Base-by-base conservation (phyloP, 1,284 basidiomycete species). In the Cystobasidium pallidum region DNA sequence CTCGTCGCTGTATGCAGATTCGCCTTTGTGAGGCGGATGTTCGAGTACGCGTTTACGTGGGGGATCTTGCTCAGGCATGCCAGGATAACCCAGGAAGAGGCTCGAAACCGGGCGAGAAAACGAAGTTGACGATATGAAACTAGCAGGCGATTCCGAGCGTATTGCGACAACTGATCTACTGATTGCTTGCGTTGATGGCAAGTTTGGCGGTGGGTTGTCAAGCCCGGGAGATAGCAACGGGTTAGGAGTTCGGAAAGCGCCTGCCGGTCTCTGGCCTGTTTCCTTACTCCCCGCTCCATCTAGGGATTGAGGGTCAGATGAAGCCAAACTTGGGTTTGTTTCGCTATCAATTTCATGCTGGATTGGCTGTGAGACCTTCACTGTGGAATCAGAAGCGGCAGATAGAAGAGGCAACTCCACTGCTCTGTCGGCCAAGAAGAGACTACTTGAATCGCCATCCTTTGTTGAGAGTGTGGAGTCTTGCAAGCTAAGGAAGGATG, bases 131-230 rank as follows among this genome's bases (percentile, higher is more conserved):
- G 51, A 54, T 19, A 32, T n/a, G 4, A 39, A 11, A 21, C 64
- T 66, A 10, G 64, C 64, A 2, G 64, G 64, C 13, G 57, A 70
- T 13, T 61, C 57, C n/a, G 57, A 58, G 15, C 67, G 55, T 34
- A 57, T 4, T 26, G 58, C 36, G 11, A 17, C 34, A 11, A 51
- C n/a, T 36, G 45, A 28, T 17, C 21, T 13, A 45, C 3, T 11
- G 34, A 13, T 39, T 17, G 39, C 7, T 28, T 26, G 36, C 13
- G 36, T 39, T 13, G 13, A 39, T 39, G n/a, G n/a, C 24, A 24
- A 24, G n/a, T 6, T 39, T 26, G 39, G 41, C 19, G 59, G 8
- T 30, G 39, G 10, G 4, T 13, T 30, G 1, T 36, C 36, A 10
- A 11, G 21, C 19, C 8, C 39, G n/a, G 26, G 26, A 45, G 59